Evolutionary conservation across 257 asterid species (phyloP).

Genomic region (Misopates orontium): DNA sequence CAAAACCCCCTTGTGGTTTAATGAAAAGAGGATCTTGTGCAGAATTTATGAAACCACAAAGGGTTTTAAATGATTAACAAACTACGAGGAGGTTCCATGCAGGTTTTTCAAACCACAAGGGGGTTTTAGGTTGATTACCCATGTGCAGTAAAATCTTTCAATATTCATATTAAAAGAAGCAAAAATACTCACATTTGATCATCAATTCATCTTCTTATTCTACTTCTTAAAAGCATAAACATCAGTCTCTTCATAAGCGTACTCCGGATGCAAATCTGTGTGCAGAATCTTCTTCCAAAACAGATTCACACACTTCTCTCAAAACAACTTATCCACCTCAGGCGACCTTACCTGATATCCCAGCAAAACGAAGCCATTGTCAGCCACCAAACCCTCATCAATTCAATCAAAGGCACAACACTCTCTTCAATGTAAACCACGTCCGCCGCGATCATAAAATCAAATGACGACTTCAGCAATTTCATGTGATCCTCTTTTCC

Average conservation of each 20-base stretch:
- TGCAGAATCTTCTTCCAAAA: constrained; percentile 80
- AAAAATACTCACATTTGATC: constrained; percentile 25
- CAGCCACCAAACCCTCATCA: constrained; percentile 70
- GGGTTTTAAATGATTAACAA: too few species aligned
- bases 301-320: constrained; percentile 56
- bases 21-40: too few species aligned
- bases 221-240: constrained; percentile 72
- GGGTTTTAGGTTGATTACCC: too few species aligned
- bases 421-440: constrained; percentile 92
- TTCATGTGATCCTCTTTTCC: constrained; percentile 62
- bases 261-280: constrained; percentile 82
- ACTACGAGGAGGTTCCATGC: too few species aligned
- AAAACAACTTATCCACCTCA: constrained; percentile 74
- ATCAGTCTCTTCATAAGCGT: constrained; percentile 83
- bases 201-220: constrained; percentile 30
- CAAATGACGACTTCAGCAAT: constrained; percentile 65
- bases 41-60: too few species aligned
- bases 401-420: constrained; percentile 62
- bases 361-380: constrained; percentile 74
- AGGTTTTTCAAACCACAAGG: too few species aligned
- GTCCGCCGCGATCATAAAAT: constrained; percentile 77
- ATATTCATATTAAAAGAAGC: not conserved
- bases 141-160: too few species aligned
- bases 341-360: constrained; percentile 92
- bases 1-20: too few species aligned